A percentile compares a stretch with the other conserved stretches of the same genome.
These are phyloP conservation scores for Besnoitia besnoiti DNA, from an alignment of 169 alveolate genomes.

Conservation along the genomic window DNA sequence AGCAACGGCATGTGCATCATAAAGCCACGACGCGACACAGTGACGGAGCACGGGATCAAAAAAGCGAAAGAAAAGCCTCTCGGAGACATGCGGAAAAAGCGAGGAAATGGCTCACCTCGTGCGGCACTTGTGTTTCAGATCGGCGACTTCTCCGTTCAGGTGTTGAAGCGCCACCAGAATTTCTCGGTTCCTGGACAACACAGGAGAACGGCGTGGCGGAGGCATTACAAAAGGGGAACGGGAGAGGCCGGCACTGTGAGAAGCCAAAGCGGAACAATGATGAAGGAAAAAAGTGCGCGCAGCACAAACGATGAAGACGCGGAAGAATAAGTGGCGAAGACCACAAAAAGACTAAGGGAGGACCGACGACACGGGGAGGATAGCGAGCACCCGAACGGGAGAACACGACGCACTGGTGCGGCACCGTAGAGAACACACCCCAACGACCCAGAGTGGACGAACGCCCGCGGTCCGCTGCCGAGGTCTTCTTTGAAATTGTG, in stretches of 20 bases:
- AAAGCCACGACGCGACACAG: too few relatives aligned
- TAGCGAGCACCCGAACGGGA: background rate
- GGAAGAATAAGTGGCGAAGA: background rate
- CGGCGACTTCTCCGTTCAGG: slow-evolving; percentile 17
- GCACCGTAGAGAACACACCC: background rate
- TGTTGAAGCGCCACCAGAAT: background rate
- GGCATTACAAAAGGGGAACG: background rate
- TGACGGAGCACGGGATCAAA: too few relatives aligned
- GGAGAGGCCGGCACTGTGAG: background rate
- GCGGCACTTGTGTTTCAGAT: slow-evolving; percentile 14
- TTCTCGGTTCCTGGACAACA: background rate
- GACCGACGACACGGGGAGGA: background rate
- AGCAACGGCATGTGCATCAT: too few relatives aligned
- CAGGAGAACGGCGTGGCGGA: background rate
- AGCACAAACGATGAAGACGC: too few relatives aligned
- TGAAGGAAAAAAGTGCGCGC: too few relatives aligned
- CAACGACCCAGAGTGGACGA: too few relatives aligned
- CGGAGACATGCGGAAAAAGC: too few relatives aligned
- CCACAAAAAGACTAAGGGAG: background rate
- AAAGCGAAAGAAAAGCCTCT: background rate
- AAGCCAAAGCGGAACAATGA: too few relatives aligned
- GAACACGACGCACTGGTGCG: background rate
- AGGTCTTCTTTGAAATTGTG: too few relatives aligned
- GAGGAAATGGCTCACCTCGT: background rate
- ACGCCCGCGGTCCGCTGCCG: too few relatives aligned